Conservation (phyloP, 78 protist species). For the Monocercomonoides exilis region DNA sequence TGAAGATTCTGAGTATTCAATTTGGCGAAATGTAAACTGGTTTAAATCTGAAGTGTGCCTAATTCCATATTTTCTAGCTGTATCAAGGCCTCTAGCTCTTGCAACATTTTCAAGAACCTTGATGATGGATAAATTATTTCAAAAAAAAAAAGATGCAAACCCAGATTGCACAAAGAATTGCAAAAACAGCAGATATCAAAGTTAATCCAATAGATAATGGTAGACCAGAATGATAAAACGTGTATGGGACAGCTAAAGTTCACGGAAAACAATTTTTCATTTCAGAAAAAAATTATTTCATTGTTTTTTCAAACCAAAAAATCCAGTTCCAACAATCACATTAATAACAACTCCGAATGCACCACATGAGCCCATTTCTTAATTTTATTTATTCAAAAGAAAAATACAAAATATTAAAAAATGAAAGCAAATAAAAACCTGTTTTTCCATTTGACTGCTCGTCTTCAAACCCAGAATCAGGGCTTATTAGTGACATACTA, state of each 20-base stretch:
- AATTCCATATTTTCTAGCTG: neutral
- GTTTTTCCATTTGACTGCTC: too few species aligned
- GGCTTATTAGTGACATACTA: too few species aligned
- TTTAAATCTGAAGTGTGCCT: neutral
- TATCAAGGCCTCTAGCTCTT: neutral
- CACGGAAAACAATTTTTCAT: neutral
- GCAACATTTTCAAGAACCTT: neutral
- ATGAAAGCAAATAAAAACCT: too few species aligned
- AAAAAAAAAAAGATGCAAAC: neutral
- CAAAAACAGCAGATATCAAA: neutral
- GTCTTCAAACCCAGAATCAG: too few species aligned
- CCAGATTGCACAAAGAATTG: neutral
- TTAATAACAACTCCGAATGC: neutral
- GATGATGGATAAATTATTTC: neutral
- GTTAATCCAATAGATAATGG: neutral
- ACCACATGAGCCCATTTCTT: too few species aligned
- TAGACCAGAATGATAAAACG: neutral
- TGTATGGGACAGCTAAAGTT: neutral
- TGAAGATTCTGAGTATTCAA: neutral
- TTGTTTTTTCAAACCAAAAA: neutral
- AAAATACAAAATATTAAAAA: too few species aligned
- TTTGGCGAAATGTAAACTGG: neutral
- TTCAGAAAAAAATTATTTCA: neutral
- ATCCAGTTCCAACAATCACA: neutral
- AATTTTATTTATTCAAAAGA: too few species aligned